Base-by-base conservation (phyloP, 108 stramenopile genomes). In the Fragilaria crotonensis region DNA sequence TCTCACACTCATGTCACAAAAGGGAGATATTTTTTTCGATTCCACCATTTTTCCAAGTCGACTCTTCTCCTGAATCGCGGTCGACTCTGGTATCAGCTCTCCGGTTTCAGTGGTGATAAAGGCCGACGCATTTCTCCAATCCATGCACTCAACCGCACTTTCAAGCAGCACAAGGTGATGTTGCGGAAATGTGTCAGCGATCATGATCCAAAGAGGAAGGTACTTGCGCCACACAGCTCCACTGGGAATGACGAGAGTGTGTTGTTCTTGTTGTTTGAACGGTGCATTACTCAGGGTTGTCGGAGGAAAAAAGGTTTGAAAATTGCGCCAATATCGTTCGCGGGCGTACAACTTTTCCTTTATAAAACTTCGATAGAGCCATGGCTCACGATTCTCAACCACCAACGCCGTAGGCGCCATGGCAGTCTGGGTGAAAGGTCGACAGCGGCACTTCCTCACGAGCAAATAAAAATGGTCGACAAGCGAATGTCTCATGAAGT, bases 81-180 rank as follows among this genome's bases (percentile, higher is more conserved):
- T 45, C 23, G 30, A 46, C 62, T 81, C 80, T 11, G 60, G 46
- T 3, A 56, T 28, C 21, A 27, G 19, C 25, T 14, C 28, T 14
- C 48, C 52, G 28, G 9, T 20, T 30, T 51, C 46, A 26, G 5
- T 21, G 25, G 31, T 17, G 4, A 75, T 48, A 36, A 30, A 58
- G 11, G 75, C 57, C 22, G 66, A 60, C 9, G 49, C 22, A 41
- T 65, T 72, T 31, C 79, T 63, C 60, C 63, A 71, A 58, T 81
- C 80, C 66, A 73, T 67, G 45, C 33, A 50, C n/a, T 81, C 80
- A 14, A 57, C 66, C 25, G 67, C 76, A 21, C 67, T 69, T 55
- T 77, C 76, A 25, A 72, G 48, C 17, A 81, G 27, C 11, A 74
- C 49, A 47, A 60, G 58, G 26, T 27, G 44, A 4, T 23, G 30